Evolutionary conservation across 306 rosid species (phyloP), one percentile per base, ranked within the genome.

Genomic region (Rubus parviflorus): DNA sequence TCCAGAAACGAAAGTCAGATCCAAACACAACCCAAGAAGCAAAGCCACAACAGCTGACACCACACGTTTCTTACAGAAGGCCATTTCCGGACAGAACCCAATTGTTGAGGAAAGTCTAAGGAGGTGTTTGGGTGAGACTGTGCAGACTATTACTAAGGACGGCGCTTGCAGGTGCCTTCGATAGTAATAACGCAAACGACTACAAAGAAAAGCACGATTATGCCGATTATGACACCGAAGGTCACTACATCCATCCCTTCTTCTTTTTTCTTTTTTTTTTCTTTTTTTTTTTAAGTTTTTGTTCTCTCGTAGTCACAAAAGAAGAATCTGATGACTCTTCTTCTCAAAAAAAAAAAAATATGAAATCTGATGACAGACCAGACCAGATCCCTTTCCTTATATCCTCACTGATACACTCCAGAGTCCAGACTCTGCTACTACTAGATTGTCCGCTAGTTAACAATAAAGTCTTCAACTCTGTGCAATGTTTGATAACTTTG

Each of bases 221-320:
- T 81, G 51, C 79, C 93, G 75, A 94, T 68, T 85, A 92, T 94
- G 30, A 92, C 79, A 48, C 98, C 98, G 86, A 92, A 94, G 4
- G 92, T 79, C 68, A 92, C 62, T 0, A 87, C 88, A 84, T 92
- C 98, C 98, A 90, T 92, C 25, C 69, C 64, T 5, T 22, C 19
- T 38, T 4, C 54, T 5, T 0, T 10, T 19, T 15, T 15, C 30
- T 58, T 19, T 54, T 56, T 11, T 30, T 9, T 8, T 0, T 61
- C 6, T 38, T 20, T 0, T 17, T 52, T 1, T 15, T 71, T 23
- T 2, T 61, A 0, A 10, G 7, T 22, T 70, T 41, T 19, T 51
- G 9, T 23, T 43, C 75, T 68, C 14, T 41, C 40, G n/a, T 7
- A 41, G 48, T 48, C 61, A 57, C 14, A n/a, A 49, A 14, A 47